Evolutionary conservation across 2,329 filamentous ascomycete genomes (phyloP).

Genomic region (Fusarium sp.): DNA sequence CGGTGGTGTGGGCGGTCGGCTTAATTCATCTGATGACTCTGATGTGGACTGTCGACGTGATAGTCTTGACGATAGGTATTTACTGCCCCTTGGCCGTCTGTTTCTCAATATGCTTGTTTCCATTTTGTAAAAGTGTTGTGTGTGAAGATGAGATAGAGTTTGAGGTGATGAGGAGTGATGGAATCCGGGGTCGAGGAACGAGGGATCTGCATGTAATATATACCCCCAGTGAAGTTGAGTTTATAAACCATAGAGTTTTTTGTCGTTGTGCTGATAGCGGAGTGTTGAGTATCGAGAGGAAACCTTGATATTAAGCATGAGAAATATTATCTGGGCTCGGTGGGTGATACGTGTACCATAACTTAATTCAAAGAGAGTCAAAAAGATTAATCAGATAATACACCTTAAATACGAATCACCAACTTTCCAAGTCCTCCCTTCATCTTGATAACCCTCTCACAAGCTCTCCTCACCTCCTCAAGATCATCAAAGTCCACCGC

Average conservation of each 20-base stretch:
- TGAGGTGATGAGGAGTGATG: neutral
- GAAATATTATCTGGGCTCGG: neutral
- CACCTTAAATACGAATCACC: slow-evolving; percentile 39
- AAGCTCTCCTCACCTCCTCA: slow-evolving; percentile 54
- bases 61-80: no score
- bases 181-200: no score
- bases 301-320: neutral
- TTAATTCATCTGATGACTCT: neutral
- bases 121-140: neutral
- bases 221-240: neutral
- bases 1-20: no score
- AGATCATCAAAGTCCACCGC: slow-evolving; percentile 57
- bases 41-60: neutral
- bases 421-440: slow-evolving; percentile 46
- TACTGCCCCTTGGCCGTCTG: neutral
- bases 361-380: no score
- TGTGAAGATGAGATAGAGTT: neutral
- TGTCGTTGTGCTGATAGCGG: neutral
- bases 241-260: neutral
- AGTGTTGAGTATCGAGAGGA: neutral
- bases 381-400: neutral
- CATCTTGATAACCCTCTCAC: slow-evolving; percentile 49
- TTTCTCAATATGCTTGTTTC: neutral
- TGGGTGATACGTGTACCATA: no score
- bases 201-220: neutral